Evolutionary conservation across 106 monocot species (phyloP), one percentile per base, ranked within the genome.

Genomic region (Narthecium ossifragum): DNA sequence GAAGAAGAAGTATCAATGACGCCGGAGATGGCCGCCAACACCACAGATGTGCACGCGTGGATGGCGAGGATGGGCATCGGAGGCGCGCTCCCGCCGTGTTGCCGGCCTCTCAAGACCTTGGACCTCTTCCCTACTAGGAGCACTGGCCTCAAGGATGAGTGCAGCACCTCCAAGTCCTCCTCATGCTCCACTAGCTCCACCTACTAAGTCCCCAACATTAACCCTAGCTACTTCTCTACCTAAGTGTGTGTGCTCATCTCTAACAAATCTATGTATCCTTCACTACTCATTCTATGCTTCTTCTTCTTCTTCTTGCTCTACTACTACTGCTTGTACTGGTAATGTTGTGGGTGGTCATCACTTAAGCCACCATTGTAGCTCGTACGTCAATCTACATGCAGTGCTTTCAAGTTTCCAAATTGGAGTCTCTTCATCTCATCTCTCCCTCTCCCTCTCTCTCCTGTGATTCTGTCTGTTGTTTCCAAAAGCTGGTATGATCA

Each of bases 71-170:
- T 46, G 50, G 46, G 25, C 13, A 21, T 53, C 3, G 48, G 53
- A 23, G 28, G 33, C 10, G 6, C 8, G 7, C 39, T 56, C 1
- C 73, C 64, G 5, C 34, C 62, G 12, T 76, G 70, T 55, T 76
- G 69, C 76, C 50, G 57, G 52, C 68, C 77, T 62, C 72, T 73
- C 20, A 78, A 49, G 66, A 88, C 88, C 49, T 66, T 88, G 31
- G 88, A 88, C 32, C 84, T 88, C 37, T 88, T 88, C 70, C 88
- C 88, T 9, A 72, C 73, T 21, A 77, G 68, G 41, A 84, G 67
- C 73, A 77, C 63, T 43, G 76, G 80, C n/a, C 67, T 80, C 40
- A 73, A 60, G 51, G 83, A 77, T 27, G 84, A 77, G 33, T 76
- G 77, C 52, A 72, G 68, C 71, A 65, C 63, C 64, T 88, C 88